phyloP scores from a whole-genome alignment of 2,329 filamentous ascomycete genomes.

The Alternaria ethzedia region DNA sequence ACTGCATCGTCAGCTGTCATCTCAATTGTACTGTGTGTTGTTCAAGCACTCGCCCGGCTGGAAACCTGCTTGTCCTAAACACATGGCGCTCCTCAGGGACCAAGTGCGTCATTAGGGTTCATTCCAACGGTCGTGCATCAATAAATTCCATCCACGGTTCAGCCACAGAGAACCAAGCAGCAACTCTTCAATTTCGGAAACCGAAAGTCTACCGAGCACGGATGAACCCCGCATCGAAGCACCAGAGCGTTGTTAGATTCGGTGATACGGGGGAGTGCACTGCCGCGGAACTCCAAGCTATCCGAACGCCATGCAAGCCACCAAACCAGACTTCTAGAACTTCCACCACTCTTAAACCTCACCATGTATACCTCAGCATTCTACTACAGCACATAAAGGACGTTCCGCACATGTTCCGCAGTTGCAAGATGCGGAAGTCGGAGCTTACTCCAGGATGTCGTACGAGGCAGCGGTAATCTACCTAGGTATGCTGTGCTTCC shows the following conservation, averaged over 20 bases:
- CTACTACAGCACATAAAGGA: neutral
- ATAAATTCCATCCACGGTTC: neutral
- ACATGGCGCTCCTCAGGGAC: neutral
- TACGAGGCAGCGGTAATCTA: neutral
- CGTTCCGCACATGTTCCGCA: neutral
- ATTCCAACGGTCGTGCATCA: neutral
- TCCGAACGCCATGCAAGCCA: slow-evolving; percentile 1
- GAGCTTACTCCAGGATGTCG: neutral
- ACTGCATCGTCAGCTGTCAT: neutral
- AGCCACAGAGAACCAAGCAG: neutral
- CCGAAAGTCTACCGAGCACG: neutral
- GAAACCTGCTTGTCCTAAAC: neutral
- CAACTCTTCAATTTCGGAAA: neutral
- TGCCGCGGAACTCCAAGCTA: neutral
- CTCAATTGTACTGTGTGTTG: neutral
- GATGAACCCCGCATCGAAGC: neutral
- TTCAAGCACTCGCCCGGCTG: neutral
- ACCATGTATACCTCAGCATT: neutral
- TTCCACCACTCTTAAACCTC: neutral
- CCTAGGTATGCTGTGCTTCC: too few species aligned
- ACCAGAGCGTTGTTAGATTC: neutral
- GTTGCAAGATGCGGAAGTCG: neutral
- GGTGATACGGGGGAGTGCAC: neutral
- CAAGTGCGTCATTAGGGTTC: neutral
- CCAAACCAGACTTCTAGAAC: neutral